These are phyloP conservation scores for Globisporangium rhizosaccharum DNA, from an alignment of 352 stramenopile species.

Conservation along the genomic window DNA sequence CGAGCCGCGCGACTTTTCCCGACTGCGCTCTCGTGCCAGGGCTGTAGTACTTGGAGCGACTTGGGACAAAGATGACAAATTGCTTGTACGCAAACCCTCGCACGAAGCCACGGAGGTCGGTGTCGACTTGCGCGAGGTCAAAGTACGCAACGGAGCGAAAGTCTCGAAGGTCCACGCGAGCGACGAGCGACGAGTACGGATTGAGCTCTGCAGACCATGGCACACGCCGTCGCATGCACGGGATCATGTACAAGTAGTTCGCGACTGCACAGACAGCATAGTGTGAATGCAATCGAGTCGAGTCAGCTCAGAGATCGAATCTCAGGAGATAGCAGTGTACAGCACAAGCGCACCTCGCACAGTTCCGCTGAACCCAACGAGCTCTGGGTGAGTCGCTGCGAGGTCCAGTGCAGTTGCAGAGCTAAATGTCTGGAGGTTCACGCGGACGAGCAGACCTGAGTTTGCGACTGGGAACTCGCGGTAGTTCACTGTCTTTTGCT, in stretches of 20 bases:
- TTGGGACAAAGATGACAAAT: conserved; percentile 63
- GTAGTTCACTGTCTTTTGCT: conserved; percentile 57
- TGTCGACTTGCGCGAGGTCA: conserved; percentile 42
- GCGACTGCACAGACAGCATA: conserved; percentile 28
- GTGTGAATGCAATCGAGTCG: neutral
- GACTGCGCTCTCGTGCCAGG: conserved; percentile 27
- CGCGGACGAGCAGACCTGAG: conserved; percentile 52
- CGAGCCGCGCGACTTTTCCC: conserved; percentile 65
- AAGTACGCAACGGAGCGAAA: conserved; percentile 47
- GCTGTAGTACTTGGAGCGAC: conserved; percentile 31
- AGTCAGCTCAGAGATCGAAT: neutral
- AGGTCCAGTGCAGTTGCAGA: conserved; percentile 50
- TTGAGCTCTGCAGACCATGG: conserved; percentile 30
- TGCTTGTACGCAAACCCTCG: conserved; percentile 70
- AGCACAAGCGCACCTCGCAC: conserved; percentile 27
- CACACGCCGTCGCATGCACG: conserved; percentile 49
- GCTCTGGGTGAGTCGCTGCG: conserved; percentile 26
- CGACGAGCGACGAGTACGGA: conserved; percentile 58
- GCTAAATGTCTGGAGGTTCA: conserved; percentile 48
- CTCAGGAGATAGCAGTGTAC: neutral
- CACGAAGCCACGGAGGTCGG: conserved; percentile 56
- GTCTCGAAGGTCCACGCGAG: conserved; percentile 55
- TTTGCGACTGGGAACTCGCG: conserved; percentile 66
- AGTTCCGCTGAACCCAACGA: conserved; percentile 65
- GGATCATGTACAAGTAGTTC: conserved; percentile 71